Evolutionary conservation across 257 asterid species (phyloP), one percentile per base, ranked within the genome.

Genomic region (Primulina tabacum): DNA sequence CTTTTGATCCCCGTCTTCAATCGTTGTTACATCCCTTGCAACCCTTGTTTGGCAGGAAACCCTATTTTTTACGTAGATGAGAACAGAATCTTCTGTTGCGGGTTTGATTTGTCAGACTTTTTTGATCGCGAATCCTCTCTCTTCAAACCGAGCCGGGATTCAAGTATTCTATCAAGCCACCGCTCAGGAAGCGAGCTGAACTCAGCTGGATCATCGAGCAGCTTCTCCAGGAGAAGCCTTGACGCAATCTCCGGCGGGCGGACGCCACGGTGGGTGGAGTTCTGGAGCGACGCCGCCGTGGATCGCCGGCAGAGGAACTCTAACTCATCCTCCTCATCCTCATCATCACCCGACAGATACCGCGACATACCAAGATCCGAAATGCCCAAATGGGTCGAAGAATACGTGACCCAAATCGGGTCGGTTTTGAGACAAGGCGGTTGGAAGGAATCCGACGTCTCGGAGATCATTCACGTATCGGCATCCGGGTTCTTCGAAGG

Each of bases 201-300:
- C 66, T 80, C 97, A 17, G 78, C 78, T 28, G 83, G 77, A 0
- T 80, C 89, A 28, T 75, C 82, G 4, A 61, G 80, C 6, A 82
- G 70, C 73, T 76, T 82, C 12, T 83, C 96, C 2, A 59, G 95
- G 72, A 78, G 88, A 59, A 90, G 96, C 8, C 72, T 89, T 0
- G 94, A 88, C 58, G 35, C 87, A 2, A 76, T 70, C 1, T 62
- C 81, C 76, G 84, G 82, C 37, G 86, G 83, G 0, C 80, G 87
- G 14, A 75, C 85, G 59, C 92, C 97, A 76, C 84, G 98, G 26
- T 94, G 99, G 99, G 96, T 94, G 82, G 99, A 94, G 83, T 94
- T 94, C 84, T 94, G 99, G 99, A 91, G 97, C 73, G 99, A 94
- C 21, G 97, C 98, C 16, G 96, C 95, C 6, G 81, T 83, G 73